phyloP scores from a whole-genome alignment of 805 yeast genomes.

The Zygoascus biomembranicola region DNA sequence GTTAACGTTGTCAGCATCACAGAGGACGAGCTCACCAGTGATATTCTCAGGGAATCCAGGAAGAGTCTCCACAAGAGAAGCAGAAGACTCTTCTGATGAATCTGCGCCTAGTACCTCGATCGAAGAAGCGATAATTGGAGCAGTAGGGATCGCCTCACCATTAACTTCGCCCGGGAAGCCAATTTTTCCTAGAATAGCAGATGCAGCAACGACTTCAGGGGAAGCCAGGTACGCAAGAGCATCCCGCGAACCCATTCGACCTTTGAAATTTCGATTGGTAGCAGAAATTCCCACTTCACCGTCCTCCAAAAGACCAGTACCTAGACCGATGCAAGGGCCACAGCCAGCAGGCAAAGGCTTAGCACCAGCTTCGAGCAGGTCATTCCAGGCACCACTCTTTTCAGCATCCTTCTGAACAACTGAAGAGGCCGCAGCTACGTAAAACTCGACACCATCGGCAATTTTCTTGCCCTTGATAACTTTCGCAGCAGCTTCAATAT shows the following conservation, averaged over 20 bases:
- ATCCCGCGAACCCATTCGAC: constrained; percentile 97
- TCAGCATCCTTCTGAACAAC: constrained; percentile 91
- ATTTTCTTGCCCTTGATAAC: constrained; percentile 75
- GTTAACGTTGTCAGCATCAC: constrained; percentile 90
- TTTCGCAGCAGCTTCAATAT: constrained; percentile 89
- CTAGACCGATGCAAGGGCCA: constrained; percentile 98
- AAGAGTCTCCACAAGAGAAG: constrained; percentile 58
- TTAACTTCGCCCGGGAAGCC: constrained; percentile 83
- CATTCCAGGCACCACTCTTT: constrained; percentile 85
- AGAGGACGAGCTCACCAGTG: constrained; percentile 84
- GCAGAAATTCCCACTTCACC: constrained; percentile 99
- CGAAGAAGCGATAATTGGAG: constrained; percentile 44
- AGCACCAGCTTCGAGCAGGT: constrained; percentile 85
- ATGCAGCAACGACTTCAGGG: constrained; percentile 97
- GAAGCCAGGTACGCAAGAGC: constrained; percentile 94
- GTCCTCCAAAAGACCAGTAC: constrained; percentile 84
- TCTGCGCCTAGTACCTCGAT: constrained; percentile 23
- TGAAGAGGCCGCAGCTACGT: constrained; percentile 95
- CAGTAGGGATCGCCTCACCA: constrained; percentile 45
- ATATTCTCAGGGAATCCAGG: constrained; percentile 88
- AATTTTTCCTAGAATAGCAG: constrained; percentile 91
- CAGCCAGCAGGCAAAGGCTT: constrained; percentile 96
- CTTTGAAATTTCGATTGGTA: constrained; percentile 96
- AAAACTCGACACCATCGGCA: constrained; percentile 86
- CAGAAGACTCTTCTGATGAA: constrained; percentile 25